A percentile compares a stretch with the other conserved stretches of the same genome.
These are phyloP conservation scores for Lentinula detonsa DNA, from an alignment of 768 basidiomycete species.

Conservation along the genomic window DNA sequence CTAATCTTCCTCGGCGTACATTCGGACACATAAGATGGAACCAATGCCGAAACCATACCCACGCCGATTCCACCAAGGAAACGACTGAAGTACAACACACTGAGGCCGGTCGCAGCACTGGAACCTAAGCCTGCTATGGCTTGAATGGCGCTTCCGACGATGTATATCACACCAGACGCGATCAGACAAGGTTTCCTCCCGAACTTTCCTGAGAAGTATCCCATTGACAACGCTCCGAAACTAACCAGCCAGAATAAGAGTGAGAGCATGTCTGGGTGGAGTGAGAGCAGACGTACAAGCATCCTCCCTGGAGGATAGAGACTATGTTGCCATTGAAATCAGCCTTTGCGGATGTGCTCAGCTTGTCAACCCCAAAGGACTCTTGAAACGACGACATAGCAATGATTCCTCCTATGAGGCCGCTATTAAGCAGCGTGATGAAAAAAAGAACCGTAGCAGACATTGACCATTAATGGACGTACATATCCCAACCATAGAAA, in stretches of 20 bases:
- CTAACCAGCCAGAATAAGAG: constrained; percentile 15
- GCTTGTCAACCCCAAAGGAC: constrained; percentile 40
- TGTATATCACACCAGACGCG: constrained; percentile 37
- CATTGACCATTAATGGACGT: constrained; percentile 4
- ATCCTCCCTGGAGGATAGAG: constrained; percentile 42
- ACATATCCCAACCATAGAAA: constrained; percentile 46
- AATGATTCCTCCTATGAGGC: constrained; percentile 45
- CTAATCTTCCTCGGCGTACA: constrained; percentile 41
- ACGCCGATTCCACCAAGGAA: constrained; percentile 60
- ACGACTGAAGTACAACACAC: constrained; percentile 39
- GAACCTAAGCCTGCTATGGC: constrained; percentile 35
- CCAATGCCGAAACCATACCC: constrained; percentile 44
- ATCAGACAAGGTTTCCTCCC: constrained; percentile 42
- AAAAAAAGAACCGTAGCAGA: neutral
- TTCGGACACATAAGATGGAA: constrained; percentile 48
- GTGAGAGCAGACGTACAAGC: constrained; percentile 30
- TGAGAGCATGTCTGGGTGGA: neutral
- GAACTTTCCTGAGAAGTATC: constrained; percentile 32
- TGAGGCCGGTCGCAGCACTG: constrained; percentile 23
- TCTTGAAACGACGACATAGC: constrained; percentile 37
- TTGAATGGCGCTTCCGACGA: constrained; percentile 44
- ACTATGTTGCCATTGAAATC: constrained; percentile 46
- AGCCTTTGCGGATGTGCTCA: constrained; percentile 29
- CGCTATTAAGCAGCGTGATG: constrained; percentile 18
- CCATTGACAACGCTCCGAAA: constrained; percentile 38